Evolutionary conservation across 2,329 filamentous ascomycete species (phyloP).

Genomic region (Cercospora sojina): DNA sequence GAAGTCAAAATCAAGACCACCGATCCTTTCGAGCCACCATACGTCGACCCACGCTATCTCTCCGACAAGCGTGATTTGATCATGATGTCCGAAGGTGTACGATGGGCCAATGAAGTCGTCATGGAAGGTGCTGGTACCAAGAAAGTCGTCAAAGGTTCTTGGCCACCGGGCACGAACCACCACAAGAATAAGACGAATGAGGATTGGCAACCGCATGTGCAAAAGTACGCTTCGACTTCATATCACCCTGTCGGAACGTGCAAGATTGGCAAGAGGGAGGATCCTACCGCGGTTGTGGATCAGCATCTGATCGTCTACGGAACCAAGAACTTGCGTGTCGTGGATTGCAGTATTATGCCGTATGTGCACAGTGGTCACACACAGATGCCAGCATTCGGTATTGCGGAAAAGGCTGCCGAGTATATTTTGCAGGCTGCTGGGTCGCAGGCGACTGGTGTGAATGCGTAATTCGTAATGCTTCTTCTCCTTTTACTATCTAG

Average conservation of each 20-base stretch:
- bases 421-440: slow-evolving; percentile 17
- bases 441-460: slow-evolving; percentile 1
- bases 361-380: slow-evolving; percentile 53
- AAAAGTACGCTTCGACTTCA: slow-evolving; percentile 49
- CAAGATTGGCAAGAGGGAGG: slow-evolving; percentile 53
- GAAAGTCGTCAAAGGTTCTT: slow-evolving; percentile 59
- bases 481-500: neutral
- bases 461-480: neutral
- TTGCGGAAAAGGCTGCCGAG: slow-evolving; percentile 52
- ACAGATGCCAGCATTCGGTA: slow-evolving; percentile 59
- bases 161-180: slow-evolving; percentile 55
- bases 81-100: slow-evolving; percentile 59
- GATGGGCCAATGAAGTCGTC: slow-evolving; percentile 60
- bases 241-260: slow-evolving; percentile 59
- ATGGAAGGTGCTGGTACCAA: slow-evolving; percentile 58
- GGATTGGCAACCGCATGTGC: slow-evolving; percentile 59
- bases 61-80: slow-evolving; percentile 58
- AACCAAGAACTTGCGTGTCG: slow-evolving; percentile 55
- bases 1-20: slow-evolving; percentile 52
- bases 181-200: slow-evolving; percentile 55
- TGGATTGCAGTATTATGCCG: slow-evolving; percentile 56
- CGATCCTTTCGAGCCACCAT: slow-evolving; percentile 53
- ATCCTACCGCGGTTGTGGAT: slow-evolving; percentile 55
- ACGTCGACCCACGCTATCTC: slow-evolving; percentile 60
- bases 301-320: slow-evolving; percentile 55